Percentiles rank a stretch among this genome's conserved stretches.
Evolutionary conservation across 176 grass and related monocot species (phyloP).

Genomic region (Thalia dealbata): DNA sequence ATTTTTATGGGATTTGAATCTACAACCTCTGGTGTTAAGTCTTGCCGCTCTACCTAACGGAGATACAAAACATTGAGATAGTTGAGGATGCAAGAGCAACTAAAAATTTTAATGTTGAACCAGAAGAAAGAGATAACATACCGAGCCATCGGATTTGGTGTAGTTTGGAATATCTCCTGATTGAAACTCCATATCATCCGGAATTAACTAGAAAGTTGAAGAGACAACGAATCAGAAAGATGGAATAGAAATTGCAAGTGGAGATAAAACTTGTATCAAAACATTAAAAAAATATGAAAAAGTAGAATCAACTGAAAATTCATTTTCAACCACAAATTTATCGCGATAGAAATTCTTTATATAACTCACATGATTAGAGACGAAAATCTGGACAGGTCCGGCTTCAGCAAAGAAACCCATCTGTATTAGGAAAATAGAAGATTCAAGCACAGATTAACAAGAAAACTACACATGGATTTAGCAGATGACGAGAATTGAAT

Average conservation of each 20-base stretch:
- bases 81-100: not conserved
- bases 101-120: not conserved
- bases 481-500: no score
- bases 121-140: conserved; percentile 26
- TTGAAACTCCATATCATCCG: conserved; percentile 94
- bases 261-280: not conserved
- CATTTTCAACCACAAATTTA: not conserved
- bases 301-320: not conserved
- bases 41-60: no score
- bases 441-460: not conserved
- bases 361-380: conserved; percentile 89
- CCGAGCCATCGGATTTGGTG: conserved; percentile 88
- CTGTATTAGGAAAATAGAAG: conserved; percentile 23
- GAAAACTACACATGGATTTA: not conserved
- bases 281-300: not conserved
- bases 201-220: conserved; percentile 53
- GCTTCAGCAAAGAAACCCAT: conserved; percentile 99
- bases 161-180: conserved; percentile 80
- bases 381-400: conserved; percentile 91
- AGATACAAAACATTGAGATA: not conserved
- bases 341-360: not conserved
- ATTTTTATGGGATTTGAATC: no score
- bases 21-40: no score
- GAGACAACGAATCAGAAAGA: not conserved
- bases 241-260: not conserved